Base-by-base conservation (phyloP, 371 early-diverging fungal species). In the Funneliformis caledonium region DNA sequence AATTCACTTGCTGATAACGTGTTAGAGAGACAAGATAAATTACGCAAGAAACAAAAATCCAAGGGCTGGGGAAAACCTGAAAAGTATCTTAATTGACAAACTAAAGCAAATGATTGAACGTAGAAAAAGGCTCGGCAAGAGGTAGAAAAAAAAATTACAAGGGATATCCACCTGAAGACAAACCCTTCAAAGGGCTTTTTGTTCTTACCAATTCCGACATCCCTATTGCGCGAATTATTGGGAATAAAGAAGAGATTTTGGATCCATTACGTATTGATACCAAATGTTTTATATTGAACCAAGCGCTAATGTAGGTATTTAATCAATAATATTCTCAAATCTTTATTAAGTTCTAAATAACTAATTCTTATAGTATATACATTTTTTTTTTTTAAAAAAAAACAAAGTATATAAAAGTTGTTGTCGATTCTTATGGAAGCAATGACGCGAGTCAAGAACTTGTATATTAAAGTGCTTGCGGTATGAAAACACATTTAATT, bases 51-150 rank as follows among this genome's bases (percentile, higher is more conserved):
- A 45, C 33, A 26, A 4, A 26, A 76, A 56, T 4, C 31, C 42
- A 59, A 61, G 12, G 45, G 43, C 31, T 78, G 78, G 78, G 67
- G 26, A 31, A 78, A 68, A 68, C 69, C 78, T 19, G 78, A 78
- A 68, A 78, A 56, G 10, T 16, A 16, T n/a, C 48, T 78, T 26
- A 78, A 50, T n/a, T 19, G 31, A 68, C 33, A 78, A 78, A 33
- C 56, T 69, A 31, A 7, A 16, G 7, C 10, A 8, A 62, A 78
- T 69, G 47, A 8, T 48, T 10, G 33, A 78, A 31, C 65, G 78
- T 42, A 65, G 78, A 56, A 43, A 42, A 69, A n/a, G n/a, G 16
- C 47, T 68, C 14, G 78, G 8, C 69, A 78, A 68, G 37, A 14
- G 0, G 42, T 52, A 56, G 26, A 48, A 31, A 67, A 31, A 67